Conservation (phyloP, 2,329 filamentous ascomycete genomes). For the Beauveria asiatica region DNA sequence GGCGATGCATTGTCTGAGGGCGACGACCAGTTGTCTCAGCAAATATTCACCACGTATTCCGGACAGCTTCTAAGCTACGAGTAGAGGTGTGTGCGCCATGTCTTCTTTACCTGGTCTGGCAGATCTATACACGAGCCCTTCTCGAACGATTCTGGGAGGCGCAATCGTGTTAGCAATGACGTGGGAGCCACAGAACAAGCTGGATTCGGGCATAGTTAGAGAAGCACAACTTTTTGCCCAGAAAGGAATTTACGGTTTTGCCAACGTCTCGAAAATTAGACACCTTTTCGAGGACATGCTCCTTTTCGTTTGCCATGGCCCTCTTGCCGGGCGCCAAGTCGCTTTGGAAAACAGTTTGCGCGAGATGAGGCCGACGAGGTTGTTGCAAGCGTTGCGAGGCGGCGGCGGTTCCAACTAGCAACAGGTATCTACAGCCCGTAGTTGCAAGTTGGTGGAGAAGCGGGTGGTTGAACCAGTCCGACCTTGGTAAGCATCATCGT, state of each 20-base stretch:
- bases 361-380: background rate
- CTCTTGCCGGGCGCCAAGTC: background rate
- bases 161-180: background rate
- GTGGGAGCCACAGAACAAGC: background rate
- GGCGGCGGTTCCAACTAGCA: background rate
- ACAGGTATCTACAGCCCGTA: too few relatives aligned
- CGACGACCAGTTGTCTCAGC: background rate
- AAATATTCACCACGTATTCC: background rate
- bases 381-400: background rate
- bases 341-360: background rate
- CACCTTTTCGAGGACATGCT: slow-evolving; percentile 32
- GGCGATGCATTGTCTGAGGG: slow-evolving; percentile 58
- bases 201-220: background rate
- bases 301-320: slow-evolving; percentile 13
- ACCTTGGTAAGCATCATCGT: background rate
- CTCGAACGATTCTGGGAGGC: slow-evolving; percentile 32
- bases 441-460: background rate
- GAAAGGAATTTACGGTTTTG: slow-evolving; percentile 52
- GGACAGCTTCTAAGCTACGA: too few relatives aligned
- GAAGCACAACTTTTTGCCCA: slow-evolving; percentile 43
- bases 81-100: background rate
- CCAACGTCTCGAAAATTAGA: slow-evolving; percentile 71
- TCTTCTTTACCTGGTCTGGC: slow-evolving; percentile 46
- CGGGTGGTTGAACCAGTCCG: too few relatives aligned
- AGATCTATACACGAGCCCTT: slow-evolving; percentile 60